These are phyloP conservation scores for Leccinellum luteum DNA, from an alignment of 768 basidiomycete species.

Conservation along the genomic window DNA sequence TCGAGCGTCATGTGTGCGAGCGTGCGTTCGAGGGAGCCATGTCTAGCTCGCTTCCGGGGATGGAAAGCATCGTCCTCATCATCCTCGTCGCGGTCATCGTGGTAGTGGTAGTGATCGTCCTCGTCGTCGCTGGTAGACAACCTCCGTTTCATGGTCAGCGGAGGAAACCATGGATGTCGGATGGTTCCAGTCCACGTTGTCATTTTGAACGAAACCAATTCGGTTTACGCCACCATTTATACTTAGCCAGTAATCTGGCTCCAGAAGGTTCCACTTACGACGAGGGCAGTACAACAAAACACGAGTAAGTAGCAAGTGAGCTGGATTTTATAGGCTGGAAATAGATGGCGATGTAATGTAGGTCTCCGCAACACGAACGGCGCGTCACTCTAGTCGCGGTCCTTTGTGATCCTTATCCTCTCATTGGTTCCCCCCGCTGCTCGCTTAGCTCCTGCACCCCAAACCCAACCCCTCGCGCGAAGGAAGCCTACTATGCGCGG, in stretches of 20 bases:
- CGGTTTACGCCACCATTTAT: background rate
- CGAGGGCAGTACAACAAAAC: background rate
- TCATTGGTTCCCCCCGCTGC: slow-evolving; percentile 50
- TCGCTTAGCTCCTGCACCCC: slow-evolving; percentile 63
- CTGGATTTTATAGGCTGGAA: slow-evolving; percentile 1
- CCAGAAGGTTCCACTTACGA: slow-evolving; percentile 11
- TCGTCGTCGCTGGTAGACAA: slow-evolving; percentile 18
- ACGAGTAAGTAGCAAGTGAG: background rate
- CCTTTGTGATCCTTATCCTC: slow-evolving; percentile 28
- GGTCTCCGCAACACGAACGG: background rate
- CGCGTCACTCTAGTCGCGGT: slow-evolving; percentile 12
- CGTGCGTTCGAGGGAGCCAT: slow-evolving; percentile 51
- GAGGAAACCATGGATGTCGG: slow-evolving; percentile 46
- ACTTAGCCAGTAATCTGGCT: background rate
- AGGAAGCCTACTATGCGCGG: slow-evolving; percentile 87
- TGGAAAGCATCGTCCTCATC: slow-evolving; percentile 9
- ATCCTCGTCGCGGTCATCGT: slow-evolving; percentile 2
- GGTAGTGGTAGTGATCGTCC: background rate
- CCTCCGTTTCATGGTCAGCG: slow-evolving; percentile 42
- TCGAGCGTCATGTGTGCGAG: slow-evolving; percentile 50
- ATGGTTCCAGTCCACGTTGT: slow-evolving; percentile 36
- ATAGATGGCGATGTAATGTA: slow-evolving; percentile 14
- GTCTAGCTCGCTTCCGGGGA: slow-evolving; percentile 46
- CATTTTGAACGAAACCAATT: slow-evolving; percentile 6
- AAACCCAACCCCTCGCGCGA: slow-evolving; percentile 76